Base-by-base conservation (phyloP, 176 grass and related monocot species). In the Ampelocalamus luodianensis region DNA sequence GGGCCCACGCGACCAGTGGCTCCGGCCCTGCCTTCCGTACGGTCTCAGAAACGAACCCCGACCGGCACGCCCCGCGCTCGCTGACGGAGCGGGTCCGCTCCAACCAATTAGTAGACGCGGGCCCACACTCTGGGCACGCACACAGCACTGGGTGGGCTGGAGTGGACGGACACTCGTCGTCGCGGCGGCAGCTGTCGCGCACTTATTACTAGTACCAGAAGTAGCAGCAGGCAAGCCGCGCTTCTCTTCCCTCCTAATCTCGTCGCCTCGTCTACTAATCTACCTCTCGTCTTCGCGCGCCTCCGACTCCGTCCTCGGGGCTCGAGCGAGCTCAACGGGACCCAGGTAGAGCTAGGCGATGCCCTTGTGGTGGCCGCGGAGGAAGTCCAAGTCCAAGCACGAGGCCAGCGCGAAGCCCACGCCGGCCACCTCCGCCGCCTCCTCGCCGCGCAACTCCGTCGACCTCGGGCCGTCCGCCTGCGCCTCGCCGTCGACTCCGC, bases 371-470 rank as follows among this genome's bases (percentile, higher is more conserved):
- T 89, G 87, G 81, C 76, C 66, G 34, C 10, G 75, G 49, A 58
- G 60, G 75, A 56, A 60, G 60, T 60, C 61, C 18, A 97, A 84
- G 82, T 60, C 61, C 18, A 97, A 84, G 82, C 60, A 83, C 43
- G 74, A 86, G 59, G 16, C 44, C 74, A 13, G 24, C 58, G 16
- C 29, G 15, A 18, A 46, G 56, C 14, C 71, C 45, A 34, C 34
- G 71, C 79, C 71, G 39, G 9, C 42, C 10, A 37, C 69, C 8
- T 76, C 78, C 69, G 71, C 65, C 39, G 43, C 71, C 6, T 77
- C 74, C 71, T 60, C 88, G 9, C 76, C 75, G 26, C 44, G 69
- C 37, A 24, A 72, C 38, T 61, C 78, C 48, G 53, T 79, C 50
- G 76, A 80, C 43, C 46, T 55, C 38, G 16, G 64, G 27, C 15